A percentile compares a stretch with the other conserved stretches of the same genome.
Evolutionary conservation across 805 yeast species (phyloP).

Genomic region (Yamadazyma kitorensis): DNA sequence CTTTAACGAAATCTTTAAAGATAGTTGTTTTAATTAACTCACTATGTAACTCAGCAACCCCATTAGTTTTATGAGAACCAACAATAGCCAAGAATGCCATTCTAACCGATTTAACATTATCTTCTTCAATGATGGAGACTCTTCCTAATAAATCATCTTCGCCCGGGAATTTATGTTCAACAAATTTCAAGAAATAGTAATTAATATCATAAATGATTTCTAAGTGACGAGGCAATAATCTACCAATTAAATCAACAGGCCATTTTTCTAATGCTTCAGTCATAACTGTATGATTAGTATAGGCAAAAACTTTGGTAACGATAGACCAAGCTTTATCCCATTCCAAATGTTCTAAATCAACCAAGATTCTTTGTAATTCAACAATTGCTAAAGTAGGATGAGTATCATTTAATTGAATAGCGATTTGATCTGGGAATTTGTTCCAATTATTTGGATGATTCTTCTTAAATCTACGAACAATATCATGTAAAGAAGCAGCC

Average conservation of each 20-base stretch:
- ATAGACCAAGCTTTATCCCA: conserved; percentile 89
- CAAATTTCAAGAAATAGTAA: conserved; percentile 70
- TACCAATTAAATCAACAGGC: conserved; percentile 81
- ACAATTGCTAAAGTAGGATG: conserved; percentile 92
- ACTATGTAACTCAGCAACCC: conserved; percentile 94
- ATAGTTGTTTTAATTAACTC: conserved; percentile 86
- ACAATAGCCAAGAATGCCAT: conserved; percentile 91
- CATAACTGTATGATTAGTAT: conserved; percentile 94
- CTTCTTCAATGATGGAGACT: conserved; percentile 85
- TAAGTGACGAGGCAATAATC: conserved; percentile 83
- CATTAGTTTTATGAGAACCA: conserved; percentile 91
- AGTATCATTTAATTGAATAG: conserved; percentile 92
- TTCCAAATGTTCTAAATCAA: conserved; percentile 75
- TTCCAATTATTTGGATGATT: conserved; percentile 66
- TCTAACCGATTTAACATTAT: conserved; percentile 75
- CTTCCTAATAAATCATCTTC: conserved; percentile 63
- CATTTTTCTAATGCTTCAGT: conserved; percentile 94
- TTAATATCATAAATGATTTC: conserved; percentile 88
- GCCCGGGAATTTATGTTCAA: conserved; percentile 72
- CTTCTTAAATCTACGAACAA: conserved; percentile 85
- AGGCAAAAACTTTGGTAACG: conserved; percentile 78
- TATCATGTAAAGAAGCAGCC: conserved; percentile 88
- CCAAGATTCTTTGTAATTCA: conserved; percentile 80
- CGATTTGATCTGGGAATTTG: conserved; percentile 80
- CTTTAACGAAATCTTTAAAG: conserved; percentile 82